Conservation (phyloP, 345 rosid species). For the Murraya koenigii region DNA sequence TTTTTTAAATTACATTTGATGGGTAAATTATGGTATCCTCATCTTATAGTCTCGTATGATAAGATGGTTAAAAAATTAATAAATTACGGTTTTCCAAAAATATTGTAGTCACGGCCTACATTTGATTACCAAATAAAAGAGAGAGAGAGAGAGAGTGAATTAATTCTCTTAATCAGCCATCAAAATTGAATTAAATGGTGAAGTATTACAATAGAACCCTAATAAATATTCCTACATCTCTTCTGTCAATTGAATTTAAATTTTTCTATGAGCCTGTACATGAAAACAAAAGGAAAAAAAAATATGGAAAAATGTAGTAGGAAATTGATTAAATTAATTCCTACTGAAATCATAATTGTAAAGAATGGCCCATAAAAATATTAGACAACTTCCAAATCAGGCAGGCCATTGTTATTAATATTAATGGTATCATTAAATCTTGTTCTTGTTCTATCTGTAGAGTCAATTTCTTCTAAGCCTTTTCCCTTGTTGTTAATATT, state of each 20-base stretch:
- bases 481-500: constrained; percentile 42
- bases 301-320: background rate
- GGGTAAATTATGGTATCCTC: too few species aligned
- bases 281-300: background rate
- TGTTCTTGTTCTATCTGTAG: constrained; percentile 34
- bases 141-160: background rate
- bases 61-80: too few species aligned
- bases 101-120: too few species aligned
- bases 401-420: background rate
- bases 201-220: too few species aligned
- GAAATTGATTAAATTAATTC: background rate
- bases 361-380: background rate
- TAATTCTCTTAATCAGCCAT: background rate
- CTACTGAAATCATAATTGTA: background rate
- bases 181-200: background rate
- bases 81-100: too few species aligned
- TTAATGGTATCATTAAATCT: constrained; percentile 14
- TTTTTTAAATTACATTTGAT: too few species aligned
- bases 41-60: too few species aligned
- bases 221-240: too few species aligned
- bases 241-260: background rate
- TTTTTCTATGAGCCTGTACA: background rate
- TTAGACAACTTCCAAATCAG: background rate
- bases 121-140: too few species aligned
- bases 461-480: constrained; percentile 32